Percentiles rank a stretch among this genome's conserved stretches.
phyloP scores from a whole-genome alignment of 2,329 filamentous ascomycete genomes.

The Colletotrichum sp. region DNA sequence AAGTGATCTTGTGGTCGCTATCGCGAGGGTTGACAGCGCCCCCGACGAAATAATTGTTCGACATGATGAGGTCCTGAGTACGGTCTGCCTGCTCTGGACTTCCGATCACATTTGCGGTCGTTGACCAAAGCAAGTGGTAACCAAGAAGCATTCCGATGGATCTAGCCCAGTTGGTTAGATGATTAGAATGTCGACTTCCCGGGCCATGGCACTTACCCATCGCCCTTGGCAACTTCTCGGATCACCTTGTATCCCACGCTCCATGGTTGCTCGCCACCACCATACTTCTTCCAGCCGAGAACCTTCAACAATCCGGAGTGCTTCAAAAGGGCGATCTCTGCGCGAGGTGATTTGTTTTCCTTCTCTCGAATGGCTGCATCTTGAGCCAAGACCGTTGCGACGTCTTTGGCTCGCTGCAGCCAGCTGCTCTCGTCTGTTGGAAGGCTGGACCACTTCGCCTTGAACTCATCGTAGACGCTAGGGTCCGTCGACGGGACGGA shows the following conservation, averaged over 20 bases:
- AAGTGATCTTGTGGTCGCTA: conserved; percentile 61
- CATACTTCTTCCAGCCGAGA: conserved; percentile 43
- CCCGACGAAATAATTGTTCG: conserved; percentile 70
- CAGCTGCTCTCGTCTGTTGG: conserved; percentile 37
- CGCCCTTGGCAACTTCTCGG: conserved; percentile 66
- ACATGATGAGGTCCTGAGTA: conserved; percentile 60
- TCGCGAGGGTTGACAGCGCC: conserved; percentile 71
- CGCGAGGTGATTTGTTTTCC: conserved; percentile 44
- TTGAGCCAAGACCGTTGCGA: conserved; percentile 36
- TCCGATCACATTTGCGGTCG: conserved; percentile 65
- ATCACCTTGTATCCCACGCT: conserved; percentile 62
- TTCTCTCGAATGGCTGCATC: conserved; percentile 40
- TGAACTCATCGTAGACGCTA: conserved; percentile 40
- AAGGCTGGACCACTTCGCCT: conserved; percentile 36
- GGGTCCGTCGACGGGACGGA: conserved; percentile 35
- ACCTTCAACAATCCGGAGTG: conserved; percentile 44
- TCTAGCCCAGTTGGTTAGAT: conserved; percentile 26
- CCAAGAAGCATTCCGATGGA: conserved; percentile 70
- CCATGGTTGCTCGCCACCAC: conserved; percentile 49
- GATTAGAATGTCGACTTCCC: neutral
- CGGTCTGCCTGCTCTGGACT: conserved; percentile 64
- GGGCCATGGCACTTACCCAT: conserved; percentile 49
- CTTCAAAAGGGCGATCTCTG: conserved; percentile 45
- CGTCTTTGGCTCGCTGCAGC: conserved; percentile 43
- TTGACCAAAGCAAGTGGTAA: conserved; percentile 70